Evolutionary conservation across 495 filamentous ascomycete genomes (phyloP), one percentile per base, ranked within the genome.

Genomic region (Barbatosphaeria neglecta): DNA sequence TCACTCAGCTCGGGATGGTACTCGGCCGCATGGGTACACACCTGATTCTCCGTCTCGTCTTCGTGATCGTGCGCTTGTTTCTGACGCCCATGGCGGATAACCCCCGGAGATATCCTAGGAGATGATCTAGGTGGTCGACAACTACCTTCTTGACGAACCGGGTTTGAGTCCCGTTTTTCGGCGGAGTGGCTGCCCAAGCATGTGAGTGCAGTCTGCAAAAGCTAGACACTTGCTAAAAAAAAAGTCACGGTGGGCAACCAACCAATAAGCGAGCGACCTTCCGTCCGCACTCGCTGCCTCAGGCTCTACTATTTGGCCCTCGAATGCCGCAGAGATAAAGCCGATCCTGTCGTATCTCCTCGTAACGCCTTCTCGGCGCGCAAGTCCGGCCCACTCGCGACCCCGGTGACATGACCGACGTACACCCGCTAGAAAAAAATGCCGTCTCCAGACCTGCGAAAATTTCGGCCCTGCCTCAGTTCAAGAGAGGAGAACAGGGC

Each of bases 31-130:
- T 9, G 9, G 17, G 7, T 18, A 3, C 37, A 2, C 24, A 64
- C 62, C 74, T 70, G 24, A 66, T 67, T 44, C 70, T 62, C 18
- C 79, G 65, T 49, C 80, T 58, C n/a, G 80, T 83, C 65, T 84
- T 84, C 46, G 72, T 75, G 44, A 66, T 57, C 6, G 74, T 76
- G 22, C 71, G 69, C 53, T 76, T 78, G 44, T 75, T 70, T 22
- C 58, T 58, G 33, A 76, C 60, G 17, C 72, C 74, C 74, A 76
- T 76, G 28, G n/a, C 60, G 31, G 48, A 18, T 46, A 35, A 1
- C 43, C 41, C 15, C 27, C 9, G 27, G 27, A 31, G 15, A 31
- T 10, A 8, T 31, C 15, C 3, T 13, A 13, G 27, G n/a, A n/a
- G n/a, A n/a, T n/a, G n/a, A n/a, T n/a, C n/a, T n/a, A n/a, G n/a